These are phyloP conservation scores for Apiospora rasikravindrae DNA, from an alignment of 2,329 filamentous ascomycete species.

Conservation along the genomic window DNA sequence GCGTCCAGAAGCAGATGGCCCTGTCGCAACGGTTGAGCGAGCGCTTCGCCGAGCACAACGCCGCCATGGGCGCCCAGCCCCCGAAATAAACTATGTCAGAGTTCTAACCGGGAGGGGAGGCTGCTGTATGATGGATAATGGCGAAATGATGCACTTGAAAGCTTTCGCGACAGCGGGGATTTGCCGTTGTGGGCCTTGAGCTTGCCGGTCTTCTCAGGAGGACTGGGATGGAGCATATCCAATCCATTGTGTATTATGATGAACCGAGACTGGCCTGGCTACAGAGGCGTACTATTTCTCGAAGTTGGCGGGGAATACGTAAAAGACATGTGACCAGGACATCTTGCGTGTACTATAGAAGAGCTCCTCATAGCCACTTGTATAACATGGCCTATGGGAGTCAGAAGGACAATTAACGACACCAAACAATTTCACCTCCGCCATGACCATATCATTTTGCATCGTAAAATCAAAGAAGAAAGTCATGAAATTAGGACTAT, in stretches of 20 bases:
- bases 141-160: neutral
- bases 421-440: slow-evolving; percentile 4
- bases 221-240: neutral
- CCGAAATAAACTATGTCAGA: slow-evolving; percentile 40
- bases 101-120: too few relatives aligned
- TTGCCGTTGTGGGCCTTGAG: neutral
- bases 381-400: neutral
- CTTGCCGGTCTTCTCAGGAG: neutral
- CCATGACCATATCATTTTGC: neutral
- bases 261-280: neutral
- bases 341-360: slow-evolving; percentile 7
- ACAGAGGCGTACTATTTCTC: neutral
- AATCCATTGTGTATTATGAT: neutral
- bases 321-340: neutral
- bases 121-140: neutral
- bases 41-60: slow-evolving; percentile 79
- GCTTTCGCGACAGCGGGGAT: neutral
- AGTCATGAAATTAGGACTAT: neutral
- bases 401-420: neutral
- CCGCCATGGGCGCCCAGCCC: slow-evolving; percentile 61
- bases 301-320: neutral
- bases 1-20: slow-evolving; percentile 96
- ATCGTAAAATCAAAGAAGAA: neutral
- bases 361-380: neutral
- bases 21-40: slow-evolving; percentile 88